Percentiles rank a stretch among this genome's conserved stretches.
Evolutionary conservation across 768 basidiomycete genomes (phyloP).

Genomic region (Pisolithus albus): DNA sequence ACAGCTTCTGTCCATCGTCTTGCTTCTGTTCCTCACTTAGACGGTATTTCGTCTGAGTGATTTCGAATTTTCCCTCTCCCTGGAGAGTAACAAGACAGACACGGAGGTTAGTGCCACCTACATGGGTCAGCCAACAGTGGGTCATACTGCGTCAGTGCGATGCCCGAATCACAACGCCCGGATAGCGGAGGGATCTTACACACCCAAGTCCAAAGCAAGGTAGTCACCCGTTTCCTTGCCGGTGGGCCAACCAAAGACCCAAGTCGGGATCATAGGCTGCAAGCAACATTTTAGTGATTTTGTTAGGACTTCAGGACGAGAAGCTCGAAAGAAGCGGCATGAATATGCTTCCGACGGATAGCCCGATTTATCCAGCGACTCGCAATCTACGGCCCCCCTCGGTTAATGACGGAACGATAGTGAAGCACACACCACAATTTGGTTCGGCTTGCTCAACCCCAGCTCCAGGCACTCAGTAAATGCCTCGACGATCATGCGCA

Average conservation of each 20-base stretch:
- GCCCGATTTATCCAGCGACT: background rate
- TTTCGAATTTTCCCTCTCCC: constrained; percentile 94
- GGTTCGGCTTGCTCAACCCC: constrained; percentile 74
- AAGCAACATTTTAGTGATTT: constrained; percentile 8
- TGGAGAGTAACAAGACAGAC: constrained; percentile 92
- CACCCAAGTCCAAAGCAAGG: constrained; percentile 85
- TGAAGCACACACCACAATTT: constrained; percentile 74
- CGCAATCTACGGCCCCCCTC: background rate
- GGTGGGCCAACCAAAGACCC: constrained; percentile 91
- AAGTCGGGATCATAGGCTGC: constrained; percentile 95
- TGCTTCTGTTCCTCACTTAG: constrained; percentile 98
- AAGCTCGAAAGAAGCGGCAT: background rate
- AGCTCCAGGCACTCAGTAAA: constrained; percentile 88
- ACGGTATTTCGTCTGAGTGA: constrained; percentile 96
- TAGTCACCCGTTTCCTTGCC: constrained; percentile 85
- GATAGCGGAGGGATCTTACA: constrained; percentile 19
- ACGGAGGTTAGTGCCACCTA: constrained; percentile 95
- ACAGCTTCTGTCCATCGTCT: constrained; percentile 89
- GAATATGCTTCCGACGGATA: background rate
- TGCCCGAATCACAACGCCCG: background rate
- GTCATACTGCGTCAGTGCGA: background rate
- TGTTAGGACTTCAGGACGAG: background rate
- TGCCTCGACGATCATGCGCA: constrained; percentile 96
- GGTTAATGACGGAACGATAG: background rate
- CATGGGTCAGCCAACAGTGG: background rate